Evolutionary conservation across 306 rosid species (phyloP).

Genomic region (Cicer yamashitae): DNA sequence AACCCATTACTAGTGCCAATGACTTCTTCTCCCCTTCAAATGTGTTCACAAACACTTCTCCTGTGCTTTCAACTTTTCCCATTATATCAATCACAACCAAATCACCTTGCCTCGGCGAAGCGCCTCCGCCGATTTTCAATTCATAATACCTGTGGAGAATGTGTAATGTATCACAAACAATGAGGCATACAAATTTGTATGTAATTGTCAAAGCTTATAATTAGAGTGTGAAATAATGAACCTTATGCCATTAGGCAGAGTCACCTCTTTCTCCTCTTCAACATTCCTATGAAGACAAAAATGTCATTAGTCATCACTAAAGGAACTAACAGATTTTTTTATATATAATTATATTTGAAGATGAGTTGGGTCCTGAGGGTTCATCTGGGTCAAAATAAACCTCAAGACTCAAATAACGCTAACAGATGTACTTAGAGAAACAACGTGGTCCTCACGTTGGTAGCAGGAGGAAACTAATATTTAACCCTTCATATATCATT

Average conservation of each 20-base stretch:
- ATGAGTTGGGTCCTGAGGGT: no score
- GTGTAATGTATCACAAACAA: slow-evolving; percentile 7
- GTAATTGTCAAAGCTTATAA: background rate
- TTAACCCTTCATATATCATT: background rate
- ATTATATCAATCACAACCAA: slow-evolving; percentile 78
- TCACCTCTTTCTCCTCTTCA: slow-evolving; percentile 78
- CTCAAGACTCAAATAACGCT: no score
- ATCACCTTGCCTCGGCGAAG: slow-evolving; percentile 73
- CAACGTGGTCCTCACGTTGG: no score
- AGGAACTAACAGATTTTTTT: background rate
- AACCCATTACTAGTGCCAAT: slow-evolving; percentile 86
- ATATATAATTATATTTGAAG: no score
- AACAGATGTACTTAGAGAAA: no score
- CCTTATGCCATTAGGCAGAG: slow-evolving; percentile 90
- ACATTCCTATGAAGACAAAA: slow-evolving; percentile 48
- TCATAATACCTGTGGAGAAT: slow-evolving; percentile 57
- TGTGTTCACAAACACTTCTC: slow-evolving; percentile 84
- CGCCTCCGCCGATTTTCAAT: slow-evolving; percentile 76
- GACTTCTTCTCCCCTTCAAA: slow-evolving; percentile 71
- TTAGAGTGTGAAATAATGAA: slow-evolving; percentile 36
- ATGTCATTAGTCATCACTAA: slow-evolving; percentile 22
- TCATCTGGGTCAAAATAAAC: no score
- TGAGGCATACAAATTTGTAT: background rate
- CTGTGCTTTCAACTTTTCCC: slow-evolving; percentile 62
- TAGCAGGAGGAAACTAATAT: background rate